These are phyloP conservation scores for Aspergillus fischeri DNA, from an alignment of 2,329 filamentous ascomycete species.

Conservation along the genomic window DNA sequence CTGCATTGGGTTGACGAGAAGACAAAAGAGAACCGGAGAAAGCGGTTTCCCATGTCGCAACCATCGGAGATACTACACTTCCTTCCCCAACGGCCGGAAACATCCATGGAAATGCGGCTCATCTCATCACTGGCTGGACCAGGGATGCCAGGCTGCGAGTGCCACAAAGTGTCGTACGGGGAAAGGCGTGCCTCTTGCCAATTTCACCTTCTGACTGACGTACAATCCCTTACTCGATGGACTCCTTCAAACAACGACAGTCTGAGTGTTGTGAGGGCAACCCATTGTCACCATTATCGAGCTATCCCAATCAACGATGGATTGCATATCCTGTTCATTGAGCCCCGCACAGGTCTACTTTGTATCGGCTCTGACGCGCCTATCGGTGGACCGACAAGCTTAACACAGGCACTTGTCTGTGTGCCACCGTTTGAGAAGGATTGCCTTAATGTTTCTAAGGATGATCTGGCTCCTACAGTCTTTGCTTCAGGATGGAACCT, in stretches of 20 bases:
- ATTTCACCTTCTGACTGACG: slow-evolving; percentile 26
- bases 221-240: slow-evolving; percentile 25
- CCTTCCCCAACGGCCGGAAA: slow-evolving; percentile 50
- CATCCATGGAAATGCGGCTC: slow-evolving; percentile 55
- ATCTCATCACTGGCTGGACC: slow-evolving; percentile 57
- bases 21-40: slow-evolving; percentile 36
- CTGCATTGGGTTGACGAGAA: slow-evolving; percentile 56
- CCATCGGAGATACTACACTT: slow-evolving; percentile 51
- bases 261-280: slow-evolving; percentile 37
- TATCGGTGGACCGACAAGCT: slow-evolving; percentile 52
- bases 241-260: slow-evolving; percentile 13
- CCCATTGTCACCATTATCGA: slow-evolving; percentile 56
- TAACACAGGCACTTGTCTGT: slow-evolving; percentile 58
- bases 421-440: slow-evolving; percentile 33
- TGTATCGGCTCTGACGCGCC: slow-evolving; percentile 61
- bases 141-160: slow-evolving; percentile 27
- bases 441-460: slow-evolving; percentile 6
- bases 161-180: slow-evolving; percentile 18
- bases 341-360: slow-evolving; percentile 53
- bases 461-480: slow-evolving; percentile 42
- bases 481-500: slow-evolving; percentile 58
- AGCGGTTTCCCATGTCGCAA: slow-evolving; percentile 40
- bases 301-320: slow-evolving; percentile 64
- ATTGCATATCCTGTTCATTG: slow-evolving; percentile 61
- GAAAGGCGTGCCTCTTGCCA: slow-evolving; percentile 22